Evolutionary conservation across 2,329 filamentous ascomycete species (phyloP), one percentile per base, ranked within the genome.

Genomic region (Talaromyces islandicus): DNA sequence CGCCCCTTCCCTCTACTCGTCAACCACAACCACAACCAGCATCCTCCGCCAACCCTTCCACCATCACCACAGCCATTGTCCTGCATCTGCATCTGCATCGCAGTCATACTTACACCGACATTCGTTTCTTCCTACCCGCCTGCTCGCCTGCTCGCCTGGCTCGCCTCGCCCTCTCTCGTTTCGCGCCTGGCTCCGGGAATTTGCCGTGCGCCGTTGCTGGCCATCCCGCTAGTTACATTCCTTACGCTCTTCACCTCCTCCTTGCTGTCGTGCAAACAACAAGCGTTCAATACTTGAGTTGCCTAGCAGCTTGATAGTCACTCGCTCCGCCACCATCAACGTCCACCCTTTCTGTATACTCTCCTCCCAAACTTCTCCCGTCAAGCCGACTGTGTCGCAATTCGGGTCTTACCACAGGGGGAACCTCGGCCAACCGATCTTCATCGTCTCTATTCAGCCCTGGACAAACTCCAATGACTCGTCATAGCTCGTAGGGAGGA

Each of bases 211-310:
- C 19, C 53, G 43, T 59, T 32, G 51, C 55, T 29, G 7, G 30
- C 50, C 29, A 55, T 61, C 59, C 56, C 50, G 57, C 56, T 57
- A 61, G 59, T 58, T 61, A 61, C 59, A 61, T 61, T 61, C 59
- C 50, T 61, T 61, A 21, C 54, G n/a, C 55, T 29, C 30, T 30
- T 51, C 57, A 41, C 52, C 50, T 55, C 52, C 50, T 55, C 56
- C 55, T 32, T 50, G 32, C 38, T 48, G 32, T 53, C 32, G 24
- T 32, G 29, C 55, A 32, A n/a, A 57, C 46, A 17, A 51, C 43
- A 46, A 24, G 19, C 43, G 9, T 24, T 24, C n/a, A 21, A n/a
- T 17, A 24, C 9, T 46, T 9, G 14, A 46, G 43, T 24, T 46
- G 43, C 43, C n/a, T 46, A 19, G 21, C 43, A 46, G 43, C 43